These are phyloP conservation scores for Macrophomina tecta DNA, from an alignment of 2,329 filamentous ascomycete species.

Conservation along the genomic window DNA sequence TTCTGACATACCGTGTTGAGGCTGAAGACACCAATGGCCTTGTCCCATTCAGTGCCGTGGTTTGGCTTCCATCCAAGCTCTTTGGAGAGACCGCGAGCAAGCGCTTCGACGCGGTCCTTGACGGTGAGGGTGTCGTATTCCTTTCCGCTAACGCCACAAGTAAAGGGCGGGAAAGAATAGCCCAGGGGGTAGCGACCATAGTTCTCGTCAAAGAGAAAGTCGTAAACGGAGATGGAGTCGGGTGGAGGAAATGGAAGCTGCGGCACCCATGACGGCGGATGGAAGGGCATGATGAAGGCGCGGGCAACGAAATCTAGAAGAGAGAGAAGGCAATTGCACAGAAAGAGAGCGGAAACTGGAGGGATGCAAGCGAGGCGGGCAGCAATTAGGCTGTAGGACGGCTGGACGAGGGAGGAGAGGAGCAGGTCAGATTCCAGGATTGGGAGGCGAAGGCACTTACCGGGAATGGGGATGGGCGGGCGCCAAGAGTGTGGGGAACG, in stretches of 20 bases:
- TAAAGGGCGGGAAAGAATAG: slow-evolving; percentile 73
- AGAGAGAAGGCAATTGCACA: not conserved
- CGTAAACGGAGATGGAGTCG: slow-evolving; percentile 74
- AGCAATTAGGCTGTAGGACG: not conserved
- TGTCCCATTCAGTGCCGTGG: slow-evolving; percentile 78
- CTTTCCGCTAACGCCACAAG: slow-evolving; percentile 75
- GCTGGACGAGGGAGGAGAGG: not conserved
- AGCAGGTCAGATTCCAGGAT: not conserved
- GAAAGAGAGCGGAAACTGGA: not conserved
- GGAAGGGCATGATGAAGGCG: slow-evolving; percentile 57
- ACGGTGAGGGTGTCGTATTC: slow-evolving; percentile 69
- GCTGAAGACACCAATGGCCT: slow-evolving; percentile 78
- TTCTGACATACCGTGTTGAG: slow-evolving; percentile 69
- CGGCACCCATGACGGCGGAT: slow-evolving; percentile 66
- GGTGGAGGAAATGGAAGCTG: slow-evolving; percentile 69
- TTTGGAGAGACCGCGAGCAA: slow-evolving; percentile 72
- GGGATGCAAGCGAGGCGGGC: not conserved
- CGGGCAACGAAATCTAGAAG: not conserved
- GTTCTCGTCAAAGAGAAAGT: slow-evolving; percentile 77
- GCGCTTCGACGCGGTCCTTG: slow-evolving; percentile 67
- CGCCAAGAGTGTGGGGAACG: slow-evolving; percentile 21
- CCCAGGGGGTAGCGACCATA: slow-evolving; percentile 70
- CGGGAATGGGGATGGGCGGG: not conserved
- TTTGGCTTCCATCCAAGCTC: slow-evolving; percentile 75
- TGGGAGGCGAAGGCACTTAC: not conserved